Conservation (phyloP, 108 stramenopile species). For the Fragilaria radians region DNA sequence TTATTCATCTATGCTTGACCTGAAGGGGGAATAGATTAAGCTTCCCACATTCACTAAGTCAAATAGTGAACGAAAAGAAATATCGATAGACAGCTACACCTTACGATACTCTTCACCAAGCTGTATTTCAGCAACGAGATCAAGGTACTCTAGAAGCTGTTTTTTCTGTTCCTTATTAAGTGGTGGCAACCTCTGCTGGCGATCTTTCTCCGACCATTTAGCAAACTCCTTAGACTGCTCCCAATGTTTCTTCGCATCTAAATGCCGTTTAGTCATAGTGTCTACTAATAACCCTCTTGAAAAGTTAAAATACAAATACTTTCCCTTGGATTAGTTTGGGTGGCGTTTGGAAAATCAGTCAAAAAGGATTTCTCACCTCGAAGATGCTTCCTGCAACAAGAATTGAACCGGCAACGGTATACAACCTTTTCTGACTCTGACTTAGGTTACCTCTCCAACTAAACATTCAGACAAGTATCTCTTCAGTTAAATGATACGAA, state of each 20-base stretch:
- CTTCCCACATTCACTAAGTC: too few species aligned
- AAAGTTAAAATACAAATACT: constrained; percentile 40
- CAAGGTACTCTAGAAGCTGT: constrained; percentile 58
- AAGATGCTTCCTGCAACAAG: background rate
- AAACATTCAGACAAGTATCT: too few species aligned
- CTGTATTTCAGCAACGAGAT: constrained; percentile 47
- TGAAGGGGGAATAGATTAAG: too few species aligned
- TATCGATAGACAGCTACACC: too few species aligned
- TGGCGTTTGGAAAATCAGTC: too few species aligned
- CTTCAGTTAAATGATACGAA: too few species aligned
- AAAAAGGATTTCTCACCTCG: too few species aligned
- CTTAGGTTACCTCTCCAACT: too few species aligned
- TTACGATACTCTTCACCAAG: background rate
- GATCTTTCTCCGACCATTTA: constrained; percentile 36
- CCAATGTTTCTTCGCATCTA: constrained; percentile 49
- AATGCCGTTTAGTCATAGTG: constrained; percentile 39
- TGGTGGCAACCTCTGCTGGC: constrained; percentile 42
- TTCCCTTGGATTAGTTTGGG: too few species aligned
- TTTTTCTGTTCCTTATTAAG: constrained; percentile 49
- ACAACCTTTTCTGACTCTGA: too few species aligned
- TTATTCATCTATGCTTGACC: too few species aligned
- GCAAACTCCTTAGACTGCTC: constrained; percentile 53
- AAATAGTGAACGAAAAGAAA: too few species aligned
- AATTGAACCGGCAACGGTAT: background rate
- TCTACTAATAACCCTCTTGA: constrained; percentile 50